Base-by-base conservation (phyloP, 805 yeast genomes). In the Saccharomycopsis microspora region DNA sequence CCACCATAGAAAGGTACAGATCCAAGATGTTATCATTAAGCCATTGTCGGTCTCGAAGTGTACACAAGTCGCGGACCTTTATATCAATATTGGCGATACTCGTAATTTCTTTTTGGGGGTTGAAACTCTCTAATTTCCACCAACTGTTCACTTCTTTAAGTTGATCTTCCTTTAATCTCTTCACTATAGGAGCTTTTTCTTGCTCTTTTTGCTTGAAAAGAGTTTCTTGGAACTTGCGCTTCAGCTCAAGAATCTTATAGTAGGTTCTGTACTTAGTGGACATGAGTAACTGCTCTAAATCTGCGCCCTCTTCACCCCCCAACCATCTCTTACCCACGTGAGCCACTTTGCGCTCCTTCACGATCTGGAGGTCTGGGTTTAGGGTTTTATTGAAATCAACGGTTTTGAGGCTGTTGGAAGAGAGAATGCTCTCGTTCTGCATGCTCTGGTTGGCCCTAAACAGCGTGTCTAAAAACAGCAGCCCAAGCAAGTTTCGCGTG, bases 11-110 rank as follows among this genome's bases (percentile, higher is more conserved):
- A 57, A 89, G 68, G 60, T 82, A 90, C 56, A 80, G 82, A 59
- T 93, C 97, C 50, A 93, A 89, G 4, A 93, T 73, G 41, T 81
- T 85, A 63, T 93, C 98, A 60, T 93, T 93, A 32, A 93, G 71
- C 98, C 98, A 93, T 38, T 72, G 65, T 4, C 82, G 70, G 46
- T 82, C 84, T 5, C 72, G 64, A 34, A 93, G 67, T 0, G 96
- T 87, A 41, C 72, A 69, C 47, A 90, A 62, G 60, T 93, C 98
- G 34, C 75, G 65, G 0, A 74, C 73, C 3, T 66, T 64, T 3
- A 89, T 73, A 44, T 84, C 90, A 40, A 89, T 75, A 39, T 64
- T 65, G 36, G 60, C 60, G 6, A 60, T 60, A 31, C 60, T 61
- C 28, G 58, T 55, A 1, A 61, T 48, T 1, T 67, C 50, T 32